These are phyloP conservation scores for Grosmannia penicillata DNA, from an alignment of 2,329 filamentous ascomycete genomes.

Conservation along the genomic window DNA sequence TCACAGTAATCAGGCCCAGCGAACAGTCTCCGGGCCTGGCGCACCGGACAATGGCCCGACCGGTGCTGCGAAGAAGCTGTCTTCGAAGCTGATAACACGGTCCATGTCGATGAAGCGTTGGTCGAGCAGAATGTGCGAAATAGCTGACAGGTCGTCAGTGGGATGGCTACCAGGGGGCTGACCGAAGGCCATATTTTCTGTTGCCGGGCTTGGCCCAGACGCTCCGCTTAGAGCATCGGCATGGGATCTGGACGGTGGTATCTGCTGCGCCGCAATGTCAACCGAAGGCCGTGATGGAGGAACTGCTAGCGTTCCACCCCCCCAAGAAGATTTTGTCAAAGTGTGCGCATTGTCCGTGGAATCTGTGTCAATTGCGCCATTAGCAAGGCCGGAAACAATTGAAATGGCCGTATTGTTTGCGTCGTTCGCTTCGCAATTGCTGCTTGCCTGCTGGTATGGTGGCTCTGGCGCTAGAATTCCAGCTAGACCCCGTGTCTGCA, in stretches of 20 bases:
- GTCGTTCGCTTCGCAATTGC: neutral
- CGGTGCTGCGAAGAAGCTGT: slow-evolving; percentile 7
- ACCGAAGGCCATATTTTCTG: too few relatives aligned
- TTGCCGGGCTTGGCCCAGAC: too few relatives aligned
- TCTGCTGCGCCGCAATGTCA: neutral
- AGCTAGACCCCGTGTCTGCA: neutral
- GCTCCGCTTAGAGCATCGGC: neutral
- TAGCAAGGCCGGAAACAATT: too few relatives aligned
- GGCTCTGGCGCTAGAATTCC: neutral
- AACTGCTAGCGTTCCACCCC: too few relatives aligned
- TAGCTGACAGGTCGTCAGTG: slow-evolving; percentile 13
- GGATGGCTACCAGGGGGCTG: neutral
- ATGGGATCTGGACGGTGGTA: neutral
- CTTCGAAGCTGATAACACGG: slow-evolving; percentile 13
- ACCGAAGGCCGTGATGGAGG: too few relatives aligned
- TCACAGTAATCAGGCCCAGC: too few relatives aligned
- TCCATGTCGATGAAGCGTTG: slow-evolving; percentile 13
- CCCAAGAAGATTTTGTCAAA: neutral
- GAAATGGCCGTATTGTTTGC: neutral
- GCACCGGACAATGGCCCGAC: too few relatives aligned
- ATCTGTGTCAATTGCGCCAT: too few relatives aligned
- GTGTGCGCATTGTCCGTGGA: neutral
- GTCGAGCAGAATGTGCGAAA: slow-evolving; percentile 15
- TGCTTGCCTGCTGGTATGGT: neutral
- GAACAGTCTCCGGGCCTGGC: too few relatives aligned